Evolutionary conservation across 164 flowering plant species (phyloP), one percentile per base, ranked within the genome.

Genomic region (Magnolia officinalis): DNA sequence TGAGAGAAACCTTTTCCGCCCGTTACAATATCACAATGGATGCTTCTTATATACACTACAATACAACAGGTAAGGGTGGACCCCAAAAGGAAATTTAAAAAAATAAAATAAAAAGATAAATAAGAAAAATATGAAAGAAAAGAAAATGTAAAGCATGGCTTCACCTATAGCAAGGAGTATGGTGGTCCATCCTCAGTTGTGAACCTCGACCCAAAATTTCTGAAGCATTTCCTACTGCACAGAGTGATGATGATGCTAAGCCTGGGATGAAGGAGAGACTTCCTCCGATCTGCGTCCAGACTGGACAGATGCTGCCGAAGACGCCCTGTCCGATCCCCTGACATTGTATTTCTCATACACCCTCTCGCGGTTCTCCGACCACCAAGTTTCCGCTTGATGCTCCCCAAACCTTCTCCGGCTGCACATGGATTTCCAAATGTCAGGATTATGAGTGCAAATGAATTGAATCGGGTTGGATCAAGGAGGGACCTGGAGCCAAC

Each of bases 381-480:
- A 91, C 92, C 95, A 91, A 55, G 85, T 83, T 78, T 88, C 90
- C 5, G 92, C 92, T 71, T 91, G 92, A 73, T 88, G 89, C 81
- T 91, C 92, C 29, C 88, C 89, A 74, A 91, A 91, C 86, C 90
- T 88, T 81, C 91, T 87, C 72, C 95, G 95, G 79, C 95, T 91
- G 89, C 79, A 83, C 7, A 82, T 19, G 26, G 61, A 77, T 70
- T 78, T 45, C 59, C 10, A 51, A 8, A 49, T 20, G 20, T 2
- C 24, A 19, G 19, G 24, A 64, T n/a, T 8, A 64, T n/a, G 45
- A 37, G 6, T 37, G 45, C 45, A 37, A 37, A 37, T 37, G 45
- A 5, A 5, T 37, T 37, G 45, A 5, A 5, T 37, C 0, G 45
- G 45, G 45, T 37, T 37, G 45, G 45, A 37, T 37, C 45, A 5